phyloP scores from a whole-genome alignment of 768 basidiomycete species.

The Glaciozyma martinii region DNA sequence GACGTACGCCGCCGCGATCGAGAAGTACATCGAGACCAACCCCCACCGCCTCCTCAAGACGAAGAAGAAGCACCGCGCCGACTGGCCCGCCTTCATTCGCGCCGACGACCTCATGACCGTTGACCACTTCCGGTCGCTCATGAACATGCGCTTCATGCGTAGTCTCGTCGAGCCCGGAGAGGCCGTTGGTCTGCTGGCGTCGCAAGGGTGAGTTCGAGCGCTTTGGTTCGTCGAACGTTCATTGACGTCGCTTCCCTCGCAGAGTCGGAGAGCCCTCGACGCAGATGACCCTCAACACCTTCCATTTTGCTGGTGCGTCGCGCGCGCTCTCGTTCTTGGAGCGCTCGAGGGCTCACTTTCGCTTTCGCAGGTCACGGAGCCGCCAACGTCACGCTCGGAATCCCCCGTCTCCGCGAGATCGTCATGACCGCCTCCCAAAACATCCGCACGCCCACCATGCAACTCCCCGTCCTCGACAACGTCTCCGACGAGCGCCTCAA shows the following conservation, averaged over 20 bases:
- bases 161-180: conserved; percentile 94
- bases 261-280: conserved; percentile 98
- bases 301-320: conserved; percentile 86
- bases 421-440: conserved; percentile 96
- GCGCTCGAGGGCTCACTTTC: not conserved
- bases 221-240: not conserved
- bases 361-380: conserved; percentile 74
- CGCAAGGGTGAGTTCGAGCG: conserved; percentile 67
- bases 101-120: conserved; percentile 42
- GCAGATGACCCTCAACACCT: conserved; percentile 99
- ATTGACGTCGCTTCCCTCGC: conserved; percentile 8
- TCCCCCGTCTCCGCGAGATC: conserved; percentile 95
- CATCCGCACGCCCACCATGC: conserved; percentile 97
- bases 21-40: conserved; percentile 68
- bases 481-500: conserved; percentile 49
- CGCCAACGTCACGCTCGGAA: conserved; percentile 97
- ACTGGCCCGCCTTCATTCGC: conserved; percentile 43
- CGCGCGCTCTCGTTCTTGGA: not conserved
- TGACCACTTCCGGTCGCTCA: conserved; percentile 60
- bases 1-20: conserved; percentile 69
- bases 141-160: conserved; percentile 86
- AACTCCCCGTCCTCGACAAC: conserved; percentile 52
- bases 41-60: conserved; percentile 48
- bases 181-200: conserved; percentile 92
- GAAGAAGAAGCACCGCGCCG: conserved; percentile 43